phyloP scores from a whole-genome alignment of 257 asterid species.

The Nicotiana paniculata region DNA sequence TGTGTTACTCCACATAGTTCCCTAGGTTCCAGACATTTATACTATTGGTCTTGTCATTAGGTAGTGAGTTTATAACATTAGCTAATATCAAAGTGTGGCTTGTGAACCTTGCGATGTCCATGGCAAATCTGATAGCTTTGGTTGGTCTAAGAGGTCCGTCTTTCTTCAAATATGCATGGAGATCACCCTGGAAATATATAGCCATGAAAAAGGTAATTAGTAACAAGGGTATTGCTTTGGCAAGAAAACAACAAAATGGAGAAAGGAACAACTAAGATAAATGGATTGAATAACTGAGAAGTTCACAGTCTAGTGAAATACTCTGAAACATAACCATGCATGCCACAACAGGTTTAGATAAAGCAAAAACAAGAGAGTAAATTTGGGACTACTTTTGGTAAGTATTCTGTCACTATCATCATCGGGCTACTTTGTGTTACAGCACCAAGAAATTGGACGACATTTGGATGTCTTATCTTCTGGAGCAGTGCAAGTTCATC shows the following conservation, averaged over 20 bases:
- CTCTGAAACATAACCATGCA: background rate
- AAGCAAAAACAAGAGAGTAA: background rate
- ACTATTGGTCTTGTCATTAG: background rate
- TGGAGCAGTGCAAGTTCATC: constrained; percentile 93
- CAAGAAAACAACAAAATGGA: background rate
- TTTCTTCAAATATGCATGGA: constrained; percentile 52
- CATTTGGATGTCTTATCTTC: constrained; percentile 92
- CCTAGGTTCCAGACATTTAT: background rate
- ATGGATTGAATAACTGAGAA: background rate
- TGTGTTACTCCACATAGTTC: background rate
- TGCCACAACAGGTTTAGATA: background rate
- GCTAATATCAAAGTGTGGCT: background rate
- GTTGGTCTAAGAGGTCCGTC: constrained; percentile 79
- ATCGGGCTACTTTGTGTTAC: constrained; percentile 95
- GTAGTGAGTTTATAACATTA: background rate
- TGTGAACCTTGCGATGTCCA: constrained; percentile 88
- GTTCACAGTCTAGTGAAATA: background rate
- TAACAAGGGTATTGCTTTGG: background rate
- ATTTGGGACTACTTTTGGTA: constrained; percentile 61
- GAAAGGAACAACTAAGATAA: background rate
- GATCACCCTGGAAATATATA: constrained; percentile 61
- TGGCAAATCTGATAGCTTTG: constrained; percentile 80
- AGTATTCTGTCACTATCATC: constrained; percentile 98
- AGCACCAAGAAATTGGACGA: constrained; percentile 96
- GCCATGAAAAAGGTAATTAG: background rate